Percentiles rank a stretch among this genome's conserved stretches.
phyloP scores from a whole-genome alignment of 805 yeast genomes.

The Candida multigemmis region DNA sequence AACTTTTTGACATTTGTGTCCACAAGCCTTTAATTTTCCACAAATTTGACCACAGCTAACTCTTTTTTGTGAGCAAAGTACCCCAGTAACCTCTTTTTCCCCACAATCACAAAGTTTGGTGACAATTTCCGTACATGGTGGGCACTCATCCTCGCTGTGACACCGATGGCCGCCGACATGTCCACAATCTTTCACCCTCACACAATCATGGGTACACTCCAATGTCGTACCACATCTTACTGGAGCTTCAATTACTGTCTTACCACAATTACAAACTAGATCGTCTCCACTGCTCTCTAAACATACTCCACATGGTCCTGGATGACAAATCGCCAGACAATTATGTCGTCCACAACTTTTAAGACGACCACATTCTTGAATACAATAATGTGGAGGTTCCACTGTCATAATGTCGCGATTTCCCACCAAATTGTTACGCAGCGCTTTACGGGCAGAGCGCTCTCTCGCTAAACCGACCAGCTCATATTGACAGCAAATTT shows the following conservation, averaged over 20 bases:
- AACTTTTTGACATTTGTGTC: constrained; percentile 38
- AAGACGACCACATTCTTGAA: constrained; percentile 51
- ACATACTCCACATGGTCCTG: constrained; percentile 76
- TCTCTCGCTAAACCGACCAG: constrained; percentile 48
- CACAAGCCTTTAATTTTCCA: constrained; percentile 22
- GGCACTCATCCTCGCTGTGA: constrained; percentile 64
- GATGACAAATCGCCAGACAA: constrained; percentile 66
- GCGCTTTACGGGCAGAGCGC: constrained; percentile 40
- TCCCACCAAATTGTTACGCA: constrained; percentile 35
- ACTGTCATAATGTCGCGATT: constrained; percentile 42
- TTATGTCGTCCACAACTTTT: constrained; percentile 55
- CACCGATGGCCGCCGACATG: constrained; percentile 78
- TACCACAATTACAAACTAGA: constrained; percentile 72
- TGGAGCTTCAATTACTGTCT: constrained; percentile 71
- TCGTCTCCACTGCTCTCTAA: constrained; percentile 75
- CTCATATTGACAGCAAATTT: constrained; percentile 64
- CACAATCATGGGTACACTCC: constrained; percentile 59
- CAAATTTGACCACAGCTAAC: constrained; percentile 53
- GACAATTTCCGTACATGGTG: constrained; percentile 60
- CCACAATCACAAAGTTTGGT: constrained; percentile 59
- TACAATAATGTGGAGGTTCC: constrained; percentile 70
- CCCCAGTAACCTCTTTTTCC: constrained; percentile 42
- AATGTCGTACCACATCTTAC: constrained; percentile 72
- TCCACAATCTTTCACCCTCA: constrained; percentile 53
- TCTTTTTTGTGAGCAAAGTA: constrained; percentile 58